A percentile compares a stretch with the other conserved stretches of the same genome.
Evolutionary conservation across 2,329 filamentous ascomycete species (phyloP).

Genomic region (Chaetomiaceae sp.): DNA sequence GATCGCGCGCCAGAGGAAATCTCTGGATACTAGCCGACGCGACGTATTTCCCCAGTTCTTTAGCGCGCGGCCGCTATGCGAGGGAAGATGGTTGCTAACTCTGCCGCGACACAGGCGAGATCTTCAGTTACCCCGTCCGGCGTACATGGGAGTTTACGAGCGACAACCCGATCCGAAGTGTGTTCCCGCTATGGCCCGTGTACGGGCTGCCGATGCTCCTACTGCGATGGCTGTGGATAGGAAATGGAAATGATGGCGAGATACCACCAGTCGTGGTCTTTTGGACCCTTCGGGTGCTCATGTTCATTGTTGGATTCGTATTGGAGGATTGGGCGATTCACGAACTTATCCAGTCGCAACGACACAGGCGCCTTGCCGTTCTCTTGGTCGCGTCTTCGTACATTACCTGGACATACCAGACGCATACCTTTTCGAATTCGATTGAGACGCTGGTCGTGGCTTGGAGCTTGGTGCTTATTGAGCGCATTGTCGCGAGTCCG

Average conservation of each 20-base stretch:
- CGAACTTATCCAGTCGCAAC: conserved; percentile 76
- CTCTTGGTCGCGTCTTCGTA: conserved; percentile 91
- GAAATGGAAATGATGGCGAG: conserved; percentile 69
- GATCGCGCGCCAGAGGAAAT: neutral
- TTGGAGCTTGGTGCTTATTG: conserved; percentile 89
- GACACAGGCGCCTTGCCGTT: conserved; percentile 67
- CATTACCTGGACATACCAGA: conserved; percentile 98
- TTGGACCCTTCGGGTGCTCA: conserved; percentile 80
- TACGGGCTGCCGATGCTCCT: conserved; percentile 94
- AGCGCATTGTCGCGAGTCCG: conserved; percentile 75
- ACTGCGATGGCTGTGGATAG: conserved; percentile 87
- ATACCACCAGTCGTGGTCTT: conserved; percentile 84
- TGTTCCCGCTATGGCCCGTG: conserved; percentile 92
- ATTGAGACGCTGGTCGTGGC: conserved; percentile 88
- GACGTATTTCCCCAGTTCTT: neutral
- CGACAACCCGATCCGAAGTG: conserved; percentile 82
- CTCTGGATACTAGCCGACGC: neutral
- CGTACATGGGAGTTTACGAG: conserved; percentile 96
- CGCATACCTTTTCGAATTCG: conserved; percentile 97
- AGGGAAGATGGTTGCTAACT: conserved; percentile 15
- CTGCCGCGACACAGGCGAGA: conserved; percentile 59
- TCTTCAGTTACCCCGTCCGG: conserved; percentile 86
- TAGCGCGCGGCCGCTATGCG: neutral
- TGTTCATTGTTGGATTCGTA: conserved; percentile 95
- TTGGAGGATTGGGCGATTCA: conserved; percentile 96